phyloP scores from a whole-genome alignment of 345 rosid species.

The Arabidopsis suecica region DNA sequence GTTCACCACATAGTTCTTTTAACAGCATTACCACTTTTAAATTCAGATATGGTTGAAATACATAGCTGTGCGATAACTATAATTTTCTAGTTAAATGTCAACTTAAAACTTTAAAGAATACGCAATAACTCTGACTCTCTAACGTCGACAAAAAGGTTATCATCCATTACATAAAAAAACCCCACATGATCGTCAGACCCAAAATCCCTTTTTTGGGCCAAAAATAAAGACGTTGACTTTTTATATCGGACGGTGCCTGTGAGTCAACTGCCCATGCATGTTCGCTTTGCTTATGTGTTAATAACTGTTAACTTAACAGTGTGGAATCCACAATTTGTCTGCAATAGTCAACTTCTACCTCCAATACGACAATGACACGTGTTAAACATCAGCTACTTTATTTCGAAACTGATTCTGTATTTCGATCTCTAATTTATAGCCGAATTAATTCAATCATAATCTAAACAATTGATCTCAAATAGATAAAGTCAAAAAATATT shows the following conservation, averaged over 20 bases:
- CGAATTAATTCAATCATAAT: not conserved
- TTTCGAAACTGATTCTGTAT: slow-evolving; percentile 21
- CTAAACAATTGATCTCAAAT: not conserved
- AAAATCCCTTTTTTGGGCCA: not conserved
- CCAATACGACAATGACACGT: slow-evolving; percentile 27
- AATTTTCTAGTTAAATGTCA: slow-evolving; percentile 8
- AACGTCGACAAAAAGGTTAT: slow-evolving; percentile 5
- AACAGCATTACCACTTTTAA: not conserved
- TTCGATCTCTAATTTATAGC: not conserved
- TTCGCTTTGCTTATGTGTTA: slow-evolving; percentile 39
- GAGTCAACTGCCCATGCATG: slow-evolving; percentile 42
- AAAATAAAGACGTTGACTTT: slow-evolving; percentile 27
- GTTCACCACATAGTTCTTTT: not conserved
- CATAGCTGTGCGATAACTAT: not conserved
- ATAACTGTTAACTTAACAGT: slow-evolving; percentile 44
- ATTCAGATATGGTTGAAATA: not conserved
- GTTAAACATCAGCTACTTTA: not conserved
- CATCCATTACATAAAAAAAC: slow-evolving; percentile 21
- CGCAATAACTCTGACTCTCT: slow-evolving; percentile 14
- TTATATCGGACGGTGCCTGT: slow-evolving; percentile 34
- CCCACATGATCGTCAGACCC: slow-evolving; percentile 16
- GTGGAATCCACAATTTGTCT: slow-evolving; percentile 37
- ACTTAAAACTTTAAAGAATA: slow-evolving; percentile 12
- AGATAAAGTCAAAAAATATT: slow-evolving; percentile 13
- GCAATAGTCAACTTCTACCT: slow-evolving; percentile 38